Conservation (phyloP, 2,329 filamentous ascomycete genomes). For the Venturia aucupariae region DNA sequence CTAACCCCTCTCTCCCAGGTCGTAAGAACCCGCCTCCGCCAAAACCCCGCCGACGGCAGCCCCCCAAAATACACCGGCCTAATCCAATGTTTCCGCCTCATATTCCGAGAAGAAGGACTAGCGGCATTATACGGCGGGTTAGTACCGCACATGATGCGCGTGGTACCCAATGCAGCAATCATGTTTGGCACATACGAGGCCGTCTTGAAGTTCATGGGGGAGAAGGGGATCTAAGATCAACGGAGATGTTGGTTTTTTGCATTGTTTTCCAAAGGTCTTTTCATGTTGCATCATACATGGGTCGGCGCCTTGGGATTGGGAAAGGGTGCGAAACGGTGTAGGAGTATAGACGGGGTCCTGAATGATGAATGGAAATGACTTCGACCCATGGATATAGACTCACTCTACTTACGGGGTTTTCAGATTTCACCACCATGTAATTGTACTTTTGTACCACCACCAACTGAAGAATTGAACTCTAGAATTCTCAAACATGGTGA, state of each 20-base stretch:
- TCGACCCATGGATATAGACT: not conserved
- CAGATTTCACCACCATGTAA: not conserved
- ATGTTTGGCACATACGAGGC: conserved; percentile 82
- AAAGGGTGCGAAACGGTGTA: not conserved
- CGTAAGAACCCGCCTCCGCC: conserved; percentile 72
- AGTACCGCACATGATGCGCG: conserved; percentile 82
- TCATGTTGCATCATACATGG: too few species aligned
- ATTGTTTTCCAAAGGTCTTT: too few species aligned
- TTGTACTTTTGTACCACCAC: not conserved
- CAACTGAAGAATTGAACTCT: not conserved
- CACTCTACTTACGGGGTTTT: not conserved
- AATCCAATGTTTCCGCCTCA: conserved; percentile 76
- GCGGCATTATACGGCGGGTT: conserved; percentile 80
- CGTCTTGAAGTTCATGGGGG: conserved; percentile 38
- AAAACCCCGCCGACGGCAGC: conserved; percentile 66
- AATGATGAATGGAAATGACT: not conserved
- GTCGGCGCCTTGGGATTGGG: not conserved
- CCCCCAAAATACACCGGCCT: conserved; percentile 80
- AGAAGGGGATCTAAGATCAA: conserved; percentile 10
- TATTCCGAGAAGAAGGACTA: conserved; percentile 83
- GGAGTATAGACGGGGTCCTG: not conserved
- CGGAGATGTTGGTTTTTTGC: too few species aligned
- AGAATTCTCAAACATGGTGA: not conserved
- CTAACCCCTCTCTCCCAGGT: conserved; percentile 41
- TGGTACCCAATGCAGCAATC: conserved; percentile 86